A percentile compares a stretch with the other conserved stretches of the same genome.
Evolutionary conservation across 2,329 filamentous ascomycete genomes (phyloP).

Genomic region (Hymenoscyphus fructigenus): DNA sequence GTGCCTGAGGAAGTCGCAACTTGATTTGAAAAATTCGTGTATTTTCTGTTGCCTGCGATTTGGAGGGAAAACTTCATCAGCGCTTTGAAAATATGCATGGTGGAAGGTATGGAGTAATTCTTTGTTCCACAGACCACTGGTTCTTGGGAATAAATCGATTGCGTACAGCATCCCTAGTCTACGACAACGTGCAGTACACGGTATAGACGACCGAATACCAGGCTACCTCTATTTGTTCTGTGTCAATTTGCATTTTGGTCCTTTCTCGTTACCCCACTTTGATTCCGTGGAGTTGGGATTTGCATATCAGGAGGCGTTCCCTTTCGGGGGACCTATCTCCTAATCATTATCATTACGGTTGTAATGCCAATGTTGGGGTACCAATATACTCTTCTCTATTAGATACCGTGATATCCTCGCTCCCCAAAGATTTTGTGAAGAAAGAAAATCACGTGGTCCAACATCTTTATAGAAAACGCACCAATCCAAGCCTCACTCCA

Average conservation of each 20-base stretch:
- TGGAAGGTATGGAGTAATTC: too few species aligned
- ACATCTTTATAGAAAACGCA: background rate
- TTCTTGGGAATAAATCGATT: too few species aligned
- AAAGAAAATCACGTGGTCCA: background rate
- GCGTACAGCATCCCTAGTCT: too few species aligned
- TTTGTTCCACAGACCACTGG: too few species aligned
- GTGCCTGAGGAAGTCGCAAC: too few species aligned
- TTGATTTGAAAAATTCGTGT: too few species aligned
- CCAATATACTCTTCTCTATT: background rate
- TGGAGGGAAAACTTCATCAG: too few species aligned
- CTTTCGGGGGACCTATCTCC: background rate
- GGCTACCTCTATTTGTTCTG: background rate
- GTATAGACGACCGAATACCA: background rate
- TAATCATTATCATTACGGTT: background rate
- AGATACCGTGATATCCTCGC: background rate
- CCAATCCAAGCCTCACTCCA: background rate
- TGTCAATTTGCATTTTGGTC: background rate
- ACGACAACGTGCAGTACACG: background rate
- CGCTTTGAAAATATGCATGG: too few species aligned
- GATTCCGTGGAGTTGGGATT: background rate
- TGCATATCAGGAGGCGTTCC: background rate
- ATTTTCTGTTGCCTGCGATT: too few species aligned
- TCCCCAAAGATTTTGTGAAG: background rate
- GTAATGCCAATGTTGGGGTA: background rate
- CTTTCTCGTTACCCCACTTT: background rate